Base-by-base conservation (phyloP, 495 filamentous ascomycete genomes). In the Aspergillus steynii region DNA sequence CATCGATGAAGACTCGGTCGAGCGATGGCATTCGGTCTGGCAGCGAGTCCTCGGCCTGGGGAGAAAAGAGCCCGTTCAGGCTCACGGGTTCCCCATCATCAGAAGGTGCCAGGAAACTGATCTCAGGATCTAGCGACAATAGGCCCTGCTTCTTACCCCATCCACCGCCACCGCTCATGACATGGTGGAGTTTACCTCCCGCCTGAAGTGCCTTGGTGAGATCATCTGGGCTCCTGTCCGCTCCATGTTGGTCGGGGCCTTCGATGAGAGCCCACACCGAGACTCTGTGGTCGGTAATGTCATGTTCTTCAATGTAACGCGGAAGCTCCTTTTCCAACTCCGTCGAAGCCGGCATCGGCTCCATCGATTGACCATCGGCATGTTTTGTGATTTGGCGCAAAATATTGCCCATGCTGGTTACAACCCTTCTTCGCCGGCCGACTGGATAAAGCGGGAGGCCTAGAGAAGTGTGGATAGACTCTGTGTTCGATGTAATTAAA, bases 111-210 rank as follows among this genome's bases (percentile, higher is more conserved):
- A 60, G 50, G 51, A 79, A 80, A 25, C 66, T 76, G 15, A 77
- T 80, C 63, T 91, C 84, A 25, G 91, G 91, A 68, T 96, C 92
- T 0, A 97, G 77, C 7, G 91, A 92, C 5, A 96, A 76, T 12
- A 97, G 80, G 4, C 93, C 93, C 58, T 87, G 85, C 71, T 96
- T 97, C 62, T 85, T 77, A 5, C 93, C 93, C 93, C 93, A 97
- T 50, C 93, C 93, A 55, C 93, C 93, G 61, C 93, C 93, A 26
- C 93, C 93, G 70, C 91, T 95, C 58, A 95, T 85, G 47, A 91
- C 85, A 67, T 81, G 88, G 63, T 87, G 83, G 15, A 90, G 60
- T 59, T 78, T 84, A 55, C 82, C 80, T 15, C 87, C 86, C 6
- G 66, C 65, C 5, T 48, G 52, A 25, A 81, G 59, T 8, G 66